Conservation (phyloP, 345 rosid genomes). For the Salix brachista region DNA sequence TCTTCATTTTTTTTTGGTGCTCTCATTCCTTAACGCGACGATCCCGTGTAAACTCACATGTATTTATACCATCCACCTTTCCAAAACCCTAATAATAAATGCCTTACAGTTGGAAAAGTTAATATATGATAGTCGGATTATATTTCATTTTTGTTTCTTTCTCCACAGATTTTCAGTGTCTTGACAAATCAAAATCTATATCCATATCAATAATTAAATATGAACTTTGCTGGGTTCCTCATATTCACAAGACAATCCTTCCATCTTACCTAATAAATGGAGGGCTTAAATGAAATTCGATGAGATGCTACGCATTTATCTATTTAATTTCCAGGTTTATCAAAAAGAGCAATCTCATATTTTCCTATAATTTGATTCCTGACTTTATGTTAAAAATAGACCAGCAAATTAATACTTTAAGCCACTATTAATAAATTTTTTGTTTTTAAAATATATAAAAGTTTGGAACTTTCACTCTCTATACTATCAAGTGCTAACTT, state of each 20-base stretch:
- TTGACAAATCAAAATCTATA: constrained; percentile 9
- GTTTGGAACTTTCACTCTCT: too few relatives aligned
- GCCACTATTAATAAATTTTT: too few relatives aligned
- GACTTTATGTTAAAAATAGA: too few relatives aligned
- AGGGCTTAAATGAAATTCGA: too few relatives aligned
- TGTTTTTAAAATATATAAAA: too few relatives aligned
- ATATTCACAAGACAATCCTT: background rate
- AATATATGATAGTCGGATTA: constrained; percentile 10
- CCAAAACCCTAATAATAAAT: constrained; percentile 25
- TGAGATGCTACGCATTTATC: too few relatives aligned
- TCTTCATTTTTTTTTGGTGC: background rate
- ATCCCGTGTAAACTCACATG: background rate
- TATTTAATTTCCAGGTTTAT: too few relatives aligned
- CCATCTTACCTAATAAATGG: too few relatives aligned
- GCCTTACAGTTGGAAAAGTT: constrained; percentile 15
- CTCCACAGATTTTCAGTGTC: constrained; percentile 8
- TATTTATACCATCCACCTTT: constrained; percentile 11
- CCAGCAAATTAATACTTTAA: too few relatives aligned
- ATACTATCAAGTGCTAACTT: too few relatives aligned
- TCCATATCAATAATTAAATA: constrained; percentile 16
- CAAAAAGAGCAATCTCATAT: too few relatives aligned
- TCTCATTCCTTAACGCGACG: constrained; percentile 19
- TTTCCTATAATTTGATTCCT: too few relatives aligned
- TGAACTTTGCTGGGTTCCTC: constrained; percentile 6
- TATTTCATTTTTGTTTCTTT: constrained; percentile 7